Evolutionary conservation across 2,329 filamentous ascomycete species (phyloP).

Genomic region (Phyllosticta capitalensis): DNA sequence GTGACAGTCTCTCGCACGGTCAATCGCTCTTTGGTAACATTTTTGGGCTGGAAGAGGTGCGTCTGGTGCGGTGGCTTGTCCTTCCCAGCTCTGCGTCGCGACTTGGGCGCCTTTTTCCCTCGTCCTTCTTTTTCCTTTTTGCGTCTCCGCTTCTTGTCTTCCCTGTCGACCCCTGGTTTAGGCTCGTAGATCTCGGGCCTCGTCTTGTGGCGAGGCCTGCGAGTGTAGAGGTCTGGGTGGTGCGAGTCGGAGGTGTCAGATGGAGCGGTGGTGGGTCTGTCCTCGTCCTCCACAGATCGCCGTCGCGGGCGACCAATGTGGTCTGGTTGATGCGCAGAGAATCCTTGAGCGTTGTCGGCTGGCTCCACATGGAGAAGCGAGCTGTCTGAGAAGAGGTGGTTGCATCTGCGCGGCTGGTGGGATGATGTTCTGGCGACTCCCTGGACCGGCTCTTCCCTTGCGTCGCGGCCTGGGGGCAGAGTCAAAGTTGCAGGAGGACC

Average conservation of each 20-base stretch:
- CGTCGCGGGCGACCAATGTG: constrained; percentile 5
- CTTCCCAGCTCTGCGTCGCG: constrained; percentile 14
- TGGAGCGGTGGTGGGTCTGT: constrained; percentile 14
- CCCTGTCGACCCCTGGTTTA: constrained; percentile 18
- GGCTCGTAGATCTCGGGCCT: constrained; percentile 36
- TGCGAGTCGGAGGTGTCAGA: constrained; percentile 13
- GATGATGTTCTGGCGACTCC: constrained; percentile 8
- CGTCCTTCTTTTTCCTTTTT: constrained; percentile 19
- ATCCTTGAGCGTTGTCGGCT: not conserved
- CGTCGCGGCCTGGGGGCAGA: constrained; percentile 17
- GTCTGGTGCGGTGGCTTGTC: constrained; percentile 28
- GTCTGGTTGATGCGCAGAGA: not conserved
- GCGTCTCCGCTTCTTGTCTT: constrained; percentile 15
- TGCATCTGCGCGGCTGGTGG: constrained; percentile 20
- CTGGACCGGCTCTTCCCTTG: constrained; percentile 13
- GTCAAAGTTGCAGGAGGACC: constrained; percentile 16
- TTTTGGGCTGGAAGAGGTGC: constrained; percentile 37
- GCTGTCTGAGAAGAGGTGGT: constrained; percentile 31
- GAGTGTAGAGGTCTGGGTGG: constrained; percentile 26
- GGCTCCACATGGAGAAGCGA: constrained; percentile 22
- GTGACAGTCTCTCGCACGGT: constrained; percentile 30
- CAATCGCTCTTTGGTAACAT: constrained; percentile 35
- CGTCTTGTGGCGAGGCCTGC: constrained; percentile 38
- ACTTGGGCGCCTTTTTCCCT: constrained; percentile 7
- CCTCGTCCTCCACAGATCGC: not conserved